A percentile compares a stretch with the other conserved stretches of the same genome.
phyloP scores from a whole-genome alignment of 2,329 filamentous ascomycete genomes.

The Verticillium longisporum region DNA sequence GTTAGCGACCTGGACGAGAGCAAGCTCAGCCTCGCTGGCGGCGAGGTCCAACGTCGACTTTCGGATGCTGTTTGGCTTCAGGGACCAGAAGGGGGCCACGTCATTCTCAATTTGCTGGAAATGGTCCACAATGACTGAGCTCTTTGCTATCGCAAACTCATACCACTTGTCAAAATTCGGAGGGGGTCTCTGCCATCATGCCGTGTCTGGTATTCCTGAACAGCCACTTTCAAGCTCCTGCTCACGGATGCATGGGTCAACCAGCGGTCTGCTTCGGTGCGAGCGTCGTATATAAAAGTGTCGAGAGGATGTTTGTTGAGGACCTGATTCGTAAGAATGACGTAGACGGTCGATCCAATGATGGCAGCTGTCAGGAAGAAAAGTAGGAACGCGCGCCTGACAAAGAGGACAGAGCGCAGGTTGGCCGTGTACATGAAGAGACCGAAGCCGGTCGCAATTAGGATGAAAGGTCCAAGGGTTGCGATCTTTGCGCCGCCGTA shows the following conservation, averaged over 20 bases:
- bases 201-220: slow-evolving; percentile 41
- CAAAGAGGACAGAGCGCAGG: slow-evolving; percentile 33
- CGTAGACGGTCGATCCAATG: slow-evolving; percentile 26
- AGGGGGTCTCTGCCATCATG: slow-evolving; percentile 64
- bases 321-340: slow-evolving; percentile 17
- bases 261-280: slow-evolving; percentile 43
- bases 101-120: slow-evolving; percentile 74
- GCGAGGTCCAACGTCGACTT: slow-evolving; percentile 39
- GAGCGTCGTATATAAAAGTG: slow-evolving; percentile 40
- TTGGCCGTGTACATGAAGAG: slow-evolving; percentile 36
- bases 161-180: slow-evolving; percentile 83
- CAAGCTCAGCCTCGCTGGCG: slow-evolving; percentile 33
- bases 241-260: slow-evolving; percentile 38
- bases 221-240: slow-evolving; percentile 37
- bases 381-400: slow-evolving; percentile 32
- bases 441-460: slow-evolving; percentile 32
- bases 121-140: slow-evolving; percentile 68
- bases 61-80: slow-evolving; percentile 62
- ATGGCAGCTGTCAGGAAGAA: slow-evolving; percentile 29
- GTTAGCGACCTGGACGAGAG: slow-evolving; percentile 51
- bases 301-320: slow-evolving; percentile 36
- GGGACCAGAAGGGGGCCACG: slow-evolving; percentile 69
- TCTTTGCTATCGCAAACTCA: slow-evolving; percentile 61
- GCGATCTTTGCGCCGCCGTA: slow-evolving; percentile 29
- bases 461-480: slow-evolving; percentile 29